Evolutionary conservation across 2,329 filamentous ascomycete species (phyloP), one percentile per base, ranked within the genome.

Genomic region (Huntiella savannae): DNA sequence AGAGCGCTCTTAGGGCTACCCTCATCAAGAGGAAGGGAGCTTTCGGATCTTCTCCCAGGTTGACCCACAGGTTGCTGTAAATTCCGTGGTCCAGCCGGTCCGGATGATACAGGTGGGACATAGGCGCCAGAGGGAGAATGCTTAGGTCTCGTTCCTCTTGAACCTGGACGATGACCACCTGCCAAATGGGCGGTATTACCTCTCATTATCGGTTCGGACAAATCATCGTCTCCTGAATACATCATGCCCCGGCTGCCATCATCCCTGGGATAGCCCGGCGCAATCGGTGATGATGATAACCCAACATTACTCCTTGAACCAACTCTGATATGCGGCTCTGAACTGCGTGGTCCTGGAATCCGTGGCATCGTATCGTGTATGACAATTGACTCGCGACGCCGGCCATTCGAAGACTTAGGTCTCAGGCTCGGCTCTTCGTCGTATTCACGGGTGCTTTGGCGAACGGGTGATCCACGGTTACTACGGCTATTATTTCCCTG

Each of bases 181-280:
- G 48, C 8, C 49, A 50, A 36, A 55, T 51, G 6, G 53, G 46
- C 10, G 53, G 35, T 10, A 46, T 44, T 7, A 52, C 52, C 36
- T 52, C 49, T 42, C 16, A 34, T 15, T 33, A 48, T 43, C 7
- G 45, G 34, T 49, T 50, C 38, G 46, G 43, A 33, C 8, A 52
- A 49, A 13, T 56, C 55, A 15, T 62, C 58, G 38, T 63, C 62
- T n/a, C 63, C 58, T 2, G 62, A 60, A 48, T 64, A 63, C n/a
- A 22, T 36, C 16, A 16, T 33, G 5, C 34, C 40, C 16, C 39
- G 28, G 10, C 34, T 19, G n/a, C 34, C 17, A 12, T 47, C 45
- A 22, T 45, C 44, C 5, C 40, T 28, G 16, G 37, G 34, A n/a
- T 45, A 13, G 7, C 37, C 28, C 33, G 48, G 36, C 15, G 48